Conservation (phyloP, 148 eudicot species). For the Rhododendron henanense region DNA sequence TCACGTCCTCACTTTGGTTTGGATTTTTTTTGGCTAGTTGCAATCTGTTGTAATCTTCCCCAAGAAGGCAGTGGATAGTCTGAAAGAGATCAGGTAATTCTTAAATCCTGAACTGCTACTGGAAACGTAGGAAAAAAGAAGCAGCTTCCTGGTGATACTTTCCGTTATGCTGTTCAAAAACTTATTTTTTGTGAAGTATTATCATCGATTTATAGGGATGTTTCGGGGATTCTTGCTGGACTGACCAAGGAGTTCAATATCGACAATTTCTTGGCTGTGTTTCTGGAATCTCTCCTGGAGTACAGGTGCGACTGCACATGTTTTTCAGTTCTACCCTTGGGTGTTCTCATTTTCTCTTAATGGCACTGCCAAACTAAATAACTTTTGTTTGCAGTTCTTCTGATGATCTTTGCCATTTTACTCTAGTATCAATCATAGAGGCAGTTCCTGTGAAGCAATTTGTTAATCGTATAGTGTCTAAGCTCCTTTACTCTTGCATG, state of each 20-base stretch:
- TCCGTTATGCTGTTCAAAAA: neutral
- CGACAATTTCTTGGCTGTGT: constrained; percentile 59
- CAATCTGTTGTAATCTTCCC: constrained; percentile 71
- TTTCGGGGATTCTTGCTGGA: constrained; percentile 52
- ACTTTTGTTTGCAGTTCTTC: constrained; percentile 38
- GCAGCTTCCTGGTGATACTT: neutral
- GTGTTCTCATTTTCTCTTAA: neutral
- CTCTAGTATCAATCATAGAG: constrained; percentile 50
- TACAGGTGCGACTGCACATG: constrained; percentile 32
- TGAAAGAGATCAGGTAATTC: constrained; percentile 49
- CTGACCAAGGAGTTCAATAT: constrained; percentile 67
- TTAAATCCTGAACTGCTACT: constrained; percentile 1
- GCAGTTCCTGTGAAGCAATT: constrained; percentile 42
- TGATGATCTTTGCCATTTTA: constrained; percentile 43
- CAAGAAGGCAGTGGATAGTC: constrained; percentile 62
- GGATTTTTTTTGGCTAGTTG: constrained; percentile 29
- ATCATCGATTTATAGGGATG: constrained; percentile 36
- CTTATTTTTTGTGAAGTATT: neutral
- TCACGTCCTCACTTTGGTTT: constrained; percentile 9
- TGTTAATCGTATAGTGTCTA: constrained; percentile 42
- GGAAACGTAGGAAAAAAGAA: neutral
- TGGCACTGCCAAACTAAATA: constrained; percentile 6
- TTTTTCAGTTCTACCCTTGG: neutral
- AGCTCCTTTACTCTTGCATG: constrained; percentile 54
- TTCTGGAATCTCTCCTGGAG: constrained; percentile 68